Conservation (phyloP, 345 rosid species). For the Nephelium lappaceum region DNA sequence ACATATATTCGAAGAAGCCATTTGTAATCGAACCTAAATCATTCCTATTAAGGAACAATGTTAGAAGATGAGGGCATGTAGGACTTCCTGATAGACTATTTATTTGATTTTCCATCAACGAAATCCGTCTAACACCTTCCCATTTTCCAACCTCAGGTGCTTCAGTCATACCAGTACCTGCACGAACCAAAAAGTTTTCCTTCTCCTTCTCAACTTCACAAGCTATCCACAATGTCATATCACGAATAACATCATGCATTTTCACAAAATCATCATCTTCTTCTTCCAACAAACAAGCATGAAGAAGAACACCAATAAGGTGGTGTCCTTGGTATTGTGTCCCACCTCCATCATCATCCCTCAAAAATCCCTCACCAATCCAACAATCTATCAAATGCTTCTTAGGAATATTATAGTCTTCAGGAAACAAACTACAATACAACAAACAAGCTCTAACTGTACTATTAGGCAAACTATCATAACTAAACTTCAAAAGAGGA, state of each 20-base stretch:
- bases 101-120: not conserved
- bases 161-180: constrained; percentile 3
- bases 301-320: constrained; percentile 11
- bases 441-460: constrained; percentile 7
- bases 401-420: constrained; percentile 2
- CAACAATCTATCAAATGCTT: constrained; percentile 16
- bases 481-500: constrained; percentile 7
- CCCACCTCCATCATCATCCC: not conserved
- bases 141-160: not conserved
- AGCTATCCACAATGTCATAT: constrained; percentile 8
- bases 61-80: not conserved
- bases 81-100: not conserved
- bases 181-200: not conserved
- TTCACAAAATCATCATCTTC: constrained; percentile 6
- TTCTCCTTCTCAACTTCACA: not conserved
- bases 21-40: not conserved
- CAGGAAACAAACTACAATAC: constrained; percentile 16
- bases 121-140: not conserved
- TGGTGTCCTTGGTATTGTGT: constrained; percentile 1
- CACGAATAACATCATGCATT: constrained; percentile 26
- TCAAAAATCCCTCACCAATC: constrained; percentile 14
- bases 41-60: constrained; percentile 14
- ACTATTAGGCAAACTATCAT: constrained; percentile 10
- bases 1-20: not conserved
- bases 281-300: constrained; percentile 17